phyloP scores from a whole-genome alignment of 2,329 filamentous ascomycete genomes.

The Cladophialophora immunda region DNA sequence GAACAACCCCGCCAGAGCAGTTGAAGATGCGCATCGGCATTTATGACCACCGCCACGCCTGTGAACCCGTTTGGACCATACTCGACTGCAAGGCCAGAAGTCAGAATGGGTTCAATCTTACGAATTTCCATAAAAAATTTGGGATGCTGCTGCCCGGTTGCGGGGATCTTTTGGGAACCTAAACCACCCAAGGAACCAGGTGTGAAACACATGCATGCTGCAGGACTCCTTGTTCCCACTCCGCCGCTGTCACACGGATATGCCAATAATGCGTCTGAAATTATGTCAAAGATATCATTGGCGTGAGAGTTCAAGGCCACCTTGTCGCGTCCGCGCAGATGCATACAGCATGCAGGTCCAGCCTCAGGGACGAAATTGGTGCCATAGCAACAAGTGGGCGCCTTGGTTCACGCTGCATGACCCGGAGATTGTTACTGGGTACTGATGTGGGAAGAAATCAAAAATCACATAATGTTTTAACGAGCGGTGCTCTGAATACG shows the following conservation, averaged over 20 bases:
- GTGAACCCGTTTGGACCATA: neutral
- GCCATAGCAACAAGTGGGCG: conserved; percentile 2
- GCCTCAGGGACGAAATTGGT: neutral
- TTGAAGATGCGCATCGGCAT: conserved; percentile 10
- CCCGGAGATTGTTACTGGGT: conserved; percentile 11
- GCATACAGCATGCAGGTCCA: conserved; percentile 13
- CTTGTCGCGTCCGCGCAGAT: conserved; percentile 5
- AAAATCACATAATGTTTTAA: neutral
- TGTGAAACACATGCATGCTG: conserved; percentile 35
- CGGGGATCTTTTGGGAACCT: neutral
- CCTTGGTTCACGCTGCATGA: conserved; percentile 10
- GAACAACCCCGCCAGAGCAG: neutral
- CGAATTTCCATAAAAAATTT: conserved; percentile 12
- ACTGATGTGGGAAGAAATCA: neutral
- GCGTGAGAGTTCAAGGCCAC: conserved; percentile 10
- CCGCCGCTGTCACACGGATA: conserved; percentile 25
- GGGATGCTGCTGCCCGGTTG: neutral
- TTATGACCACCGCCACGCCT: neutral
- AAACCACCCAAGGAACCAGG: conserved; percentile 24
- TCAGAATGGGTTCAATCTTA: conserved; percentile 21
- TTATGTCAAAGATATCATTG: conserved; percentile 30
- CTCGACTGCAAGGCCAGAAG: conserved; percentile 4
- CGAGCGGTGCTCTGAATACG: neutral
- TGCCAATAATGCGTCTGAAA: conserved; percentile 30
- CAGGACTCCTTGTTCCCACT: conserved; percentile 37